Conservation (phyloP, 2,329 filamentous ascomycete genomes). For the Cucurbitaria berberidis region DNA sequence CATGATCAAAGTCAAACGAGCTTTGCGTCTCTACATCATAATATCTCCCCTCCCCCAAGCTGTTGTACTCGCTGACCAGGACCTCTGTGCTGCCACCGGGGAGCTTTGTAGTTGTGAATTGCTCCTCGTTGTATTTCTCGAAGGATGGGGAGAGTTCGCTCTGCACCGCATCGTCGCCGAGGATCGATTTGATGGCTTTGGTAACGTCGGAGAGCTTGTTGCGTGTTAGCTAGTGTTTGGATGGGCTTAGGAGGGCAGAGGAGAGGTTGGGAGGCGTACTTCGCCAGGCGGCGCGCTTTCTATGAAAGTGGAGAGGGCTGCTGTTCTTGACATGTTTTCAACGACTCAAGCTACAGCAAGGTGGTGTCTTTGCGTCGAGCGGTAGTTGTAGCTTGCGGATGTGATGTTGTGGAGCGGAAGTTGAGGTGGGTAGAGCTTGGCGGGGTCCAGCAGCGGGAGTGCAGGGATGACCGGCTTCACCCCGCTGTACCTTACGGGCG, state of each 20-base stretch:
- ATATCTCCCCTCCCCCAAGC: constrained; percentile 80
- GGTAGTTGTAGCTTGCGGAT: constrained; percentile 7
- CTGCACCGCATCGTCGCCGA: constrained; percentile 71
- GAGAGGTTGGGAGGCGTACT: constrained; percentile 61
- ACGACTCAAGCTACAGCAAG: background rate
- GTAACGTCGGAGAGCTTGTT: constrained; percentile 85
- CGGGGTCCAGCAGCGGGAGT: constrained; percentile 22
- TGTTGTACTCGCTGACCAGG: constrained; percentile 86
- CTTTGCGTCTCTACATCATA: constrained; percentile 88
- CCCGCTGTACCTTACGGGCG: background rate
- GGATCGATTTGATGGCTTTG: constrained; percentile 88
- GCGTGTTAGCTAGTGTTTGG: constrained; percentile 36
- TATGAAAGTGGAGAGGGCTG: constrained; percentile 74
- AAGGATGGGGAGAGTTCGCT: constrained; percentile 81
- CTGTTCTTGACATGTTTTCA: constrained; percentile 44
- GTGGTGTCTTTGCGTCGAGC: background rate
- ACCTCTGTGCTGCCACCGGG: constrained; percentile 81
- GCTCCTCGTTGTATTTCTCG: constrained; percentile 94
- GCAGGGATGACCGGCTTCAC: constrained; percentile 17
- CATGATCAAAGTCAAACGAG: constrained; percentile 88
- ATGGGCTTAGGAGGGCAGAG: background rate
- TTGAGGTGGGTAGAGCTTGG: constrained; percentile 25
- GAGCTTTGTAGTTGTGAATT: constrained; percentile 87
- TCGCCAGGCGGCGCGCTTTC: constrained; percentile 95
- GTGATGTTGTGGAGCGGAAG: constrained; percentile 28